A percentile compares a stretch with the other conserved stretches of the same genome.
Evolutionary conservation across 352 stramenopile genomes (phyloP).

Genomic region (Globisporangium cederbergense): DNA sequence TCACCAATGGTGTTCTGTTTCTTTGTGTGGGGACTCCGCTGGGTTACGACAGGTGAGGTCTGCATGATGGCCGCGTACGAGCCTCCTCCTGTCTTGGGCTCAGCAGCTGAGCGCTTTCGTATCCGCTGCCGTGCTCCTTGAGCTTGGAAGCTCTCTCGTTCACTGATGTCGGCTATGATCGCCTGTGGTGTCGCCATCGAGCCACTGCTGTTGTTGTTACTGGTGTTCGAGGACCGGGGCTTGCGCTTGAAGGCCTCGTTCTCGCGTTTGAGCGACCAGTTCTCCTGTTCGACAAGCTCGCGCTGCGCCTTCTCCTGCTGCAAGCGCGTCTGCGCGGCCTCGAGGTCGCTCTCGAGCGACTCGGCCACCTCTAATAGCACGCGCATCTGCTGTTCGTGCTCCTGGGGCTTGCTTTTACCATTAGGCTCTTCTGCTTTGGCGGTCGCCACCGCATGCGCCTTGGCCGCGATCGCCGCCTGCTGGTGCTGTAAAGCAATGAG

Average conservation of each 20-base stretch:
- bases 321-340: constrained; percentile 35
- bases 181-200: background rate
- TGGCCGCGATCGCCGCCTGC: constrained; percentile 14
- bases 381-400: constrained; percentile 41
- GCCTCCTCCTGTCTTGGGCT: background rate
- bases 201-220: background rate
- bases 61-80: background rate
- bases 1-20: background rate
- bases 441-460: background rate
- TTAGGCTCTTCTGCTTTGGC: background rate
- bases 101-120: constrained; percentile 16
- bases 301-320: constrained; percentile 45
- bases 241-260: constrained; percentile 20
- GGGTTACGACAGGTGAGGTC: background rate
- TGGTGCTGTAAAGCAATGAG: constrained; percentile 37
- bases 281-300: constrained; percentile 47
- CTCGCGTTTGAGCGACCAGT: constrained; percentile 36
- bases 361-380: constrained; percentile 62
- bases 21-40: background rate
- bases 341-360: constrained; percentile 55
- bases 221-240: background rate
- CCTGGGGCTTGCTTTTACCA: background rate
- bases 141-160: background rate
- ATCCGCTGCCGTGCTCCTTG: constrained; percentile 12
- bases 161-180: background rate